Evolutionary conservation across 2,329 filamentous ascomycete genomes (phyloP).

Genomic region (Fusarium acutatum): DNA sequence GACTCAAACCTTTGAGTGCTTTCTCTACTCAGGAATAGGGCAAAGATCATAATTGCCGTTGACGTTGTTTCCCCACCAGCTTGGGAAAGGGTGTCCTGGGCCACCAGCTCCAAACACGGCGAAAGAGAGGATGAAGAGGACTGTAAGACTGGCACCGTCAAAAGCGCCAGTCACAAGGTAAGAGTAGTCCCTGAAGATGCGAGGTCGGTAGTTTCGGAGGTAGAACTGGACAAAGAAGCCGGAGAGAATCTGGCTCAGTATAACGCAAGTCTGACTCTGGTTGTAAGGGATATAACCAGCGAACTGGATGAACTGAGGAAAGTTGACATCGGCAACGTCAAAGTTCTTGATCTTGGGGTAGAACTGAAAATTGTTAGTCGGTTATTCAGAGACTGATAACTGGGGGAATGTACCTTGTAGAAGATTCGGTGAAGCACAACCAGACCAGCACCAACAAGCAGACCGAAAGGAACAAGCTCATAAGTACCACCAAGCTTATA

Average conservation of each 20-base stretch:
- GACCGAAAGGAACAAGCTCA: constrained; percentile 58
- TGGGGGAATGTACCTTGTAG: constrained; percentile 45
- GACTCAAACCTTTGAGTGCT: accelerated
- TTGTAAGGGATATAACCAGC: constrained; percentile 65
- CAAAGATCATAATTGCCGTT: constrained; percentile 60
- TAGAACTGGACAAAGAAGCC: constrained; percentile 62
- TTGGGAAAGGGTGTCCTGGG: constrained; percentile 54
- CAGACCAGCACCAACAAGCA: constrained; percentile 56
- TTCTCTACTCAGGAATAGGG: constrained; percentile 46
- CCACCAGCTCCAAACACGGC: constrained; percentile 64
- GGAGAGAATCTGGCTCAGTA: constrained; percentile 55
- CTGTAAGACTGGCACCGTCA: constrained; percentile 59
- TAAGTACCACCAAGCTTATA: constrained; percentile 57
- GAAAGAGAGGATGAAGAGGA: constrained; percentile 63
- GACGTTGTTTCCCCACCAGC: constrained; percentile 64
- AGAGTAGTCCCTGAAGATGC: constrained; percentile 62
- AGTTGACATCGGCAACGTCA: constrained; percentile 55
- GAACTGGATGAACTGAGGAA: constrained; percentile 63
- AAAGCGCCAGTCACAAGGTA: constrained; percentile 63
- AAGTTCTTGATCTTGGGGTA: constrained; percentile 56
- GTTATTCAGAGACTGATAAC: neutral
- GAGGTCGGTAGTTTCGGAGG: constrained; percentile 60
- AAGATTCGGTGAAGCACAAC: constrained; percentile 57
- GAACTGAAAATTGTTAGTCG: constrained; percentile 47
- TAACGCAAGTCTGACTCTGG: constrained; percentile 62